These are phyloP conservation scores for Aspergillus ustus DNA, from an alignment of 2,329 filamentous ascomycete species.

Conservation along the genomic window DNA sequence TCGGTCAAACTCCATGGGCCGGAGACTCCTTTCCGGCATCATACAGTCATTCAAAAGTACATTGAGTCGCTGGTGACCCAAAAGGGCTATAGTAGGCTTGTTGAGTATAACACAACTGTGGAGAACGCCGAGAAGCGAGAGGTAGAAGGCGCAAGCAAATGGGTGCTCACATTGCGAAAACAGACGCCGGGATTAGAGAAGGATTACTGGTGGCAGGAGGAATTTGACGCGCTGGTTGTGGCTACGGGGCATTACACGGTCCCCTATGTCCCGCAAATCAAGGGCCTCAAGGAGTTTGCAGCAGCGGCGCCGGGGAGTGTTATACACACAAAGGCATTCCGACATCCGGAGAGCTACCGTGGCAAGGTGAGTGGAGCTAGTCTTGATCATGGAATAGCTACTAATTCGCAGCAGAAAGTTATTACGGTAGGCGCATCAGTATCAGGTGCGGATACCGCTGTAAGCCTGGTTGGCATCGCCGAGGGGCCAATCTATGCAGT, in stretches of 20 bases:
- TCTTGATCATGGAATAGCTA: not conserved
- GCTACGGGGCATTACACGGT: constrained; percentile 50
- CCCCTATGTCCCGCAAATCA: constrained; percentile 44
- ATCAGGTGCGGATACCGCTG: constrained; percentile 65
- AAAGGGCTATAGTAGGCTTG: not conserved
- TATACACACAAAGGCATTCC: constrained; percentile 49
- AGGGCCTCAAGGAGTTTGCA: constrained; percentile 35
- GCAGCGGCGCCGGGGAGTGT: constrained; percentile 38
- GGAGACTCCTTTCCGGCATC: constrained; percentile 41
- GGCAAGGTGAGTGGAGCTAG: constrained; percentile 31
- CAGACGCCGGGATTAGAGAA: not conserved
- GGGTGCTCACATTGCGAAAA: not conserved
- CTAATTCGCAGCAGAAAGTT: constrained; percentile 50
- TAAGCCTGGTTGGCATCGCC: constrained; percentile 55
- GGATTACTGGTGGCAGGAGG: constrained; percentile 42
- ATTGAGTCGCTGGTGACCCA: not conserved
- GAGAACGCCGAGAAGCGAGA: not conserved
- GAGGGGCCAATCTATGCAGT: constrained; percentile 59
- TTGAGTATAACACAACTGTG: constrained; percentile 6
- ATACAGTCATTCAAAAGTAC: not conserved
- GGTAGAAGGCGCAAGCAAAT: not conserved
- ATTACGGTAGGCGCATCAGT: constrained; percentile 68
- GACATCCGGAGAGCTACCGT: constrained; percentile 44
- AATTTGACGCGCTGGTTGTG: constrained; percentile 49
- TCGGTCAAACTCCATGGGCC: constrained; percentile 54